Evolutionary conservation across 164 flowering plant genomes (phyloP).

Genomic region (Vitis amurensis): DNA sequence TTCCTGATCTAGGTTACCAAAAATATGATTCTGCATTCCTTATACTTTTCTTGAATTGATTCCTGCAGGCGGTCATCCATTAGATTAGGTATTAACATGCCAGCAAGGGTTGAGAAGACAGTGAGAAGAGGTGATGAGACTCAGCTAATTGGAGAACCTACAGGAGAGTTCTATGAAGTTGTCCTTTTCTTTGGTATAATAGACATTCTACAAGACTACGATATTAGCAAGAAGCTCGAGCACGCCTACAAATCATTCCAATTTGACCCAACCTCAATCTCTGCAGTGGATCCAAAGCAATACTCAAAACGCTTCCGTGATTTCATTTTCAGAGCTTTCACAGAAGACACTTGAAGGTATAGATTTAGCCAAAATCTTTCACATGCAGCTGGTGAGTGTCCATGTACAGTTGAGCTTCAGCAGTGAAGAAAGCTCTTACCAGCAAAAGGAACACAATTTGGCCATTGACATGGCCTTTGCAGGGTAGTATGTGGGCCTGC

Average conservation of each 20-base stretch:
- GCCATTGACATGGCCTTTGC: neutral
- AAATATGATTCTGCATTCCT: no score
- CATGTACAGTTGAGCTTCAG: neutral
- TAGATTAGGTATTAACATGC: constrained; percentile 70
- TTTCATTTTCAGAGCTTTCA: constrained; percentile 41
- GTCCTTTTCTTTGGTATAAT: constrained; percentile 42
- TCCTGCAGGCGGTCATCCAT: constrained; percentile 53
- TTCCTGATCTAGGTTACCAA: no score
- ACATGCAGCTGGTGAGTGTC: constrained; percentile 9
- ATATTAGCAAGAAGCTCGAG: constrained; percentile 53
- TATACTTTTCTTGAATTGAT: neutral
- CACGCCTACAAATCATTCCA: constrained; percentile 54
- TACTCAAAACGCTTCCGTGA: constrained; percentile 46
- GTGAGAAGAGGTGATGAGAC: constrained; percentile 43
- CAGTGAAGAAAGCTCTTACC: neutral
- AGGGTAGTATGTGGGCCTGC: constrained; percentile 3
- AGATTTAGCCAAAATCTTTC: constrained; percentile 1
- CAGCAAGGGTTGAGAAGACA: constrained; percentile 67
- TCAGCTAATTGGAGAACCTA: constrained; percentile 43
- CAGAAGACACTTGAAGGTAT: constrained; percentile 31
- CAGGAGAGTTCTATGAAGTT: constrained; percentile 36
- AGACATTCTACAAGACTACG: constrained; percentile 53
- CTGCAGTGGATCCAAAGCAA: constrained; percentile 53
- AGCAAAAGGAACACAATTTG: neutral
- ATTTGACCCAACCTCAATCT: constrained; percentile 43